These are phyloP conservation scores for Wickerhamomyces sp. DNA, from an alignment of 1,139 yeast genomes.

Conservation along the genomic window DNA sequence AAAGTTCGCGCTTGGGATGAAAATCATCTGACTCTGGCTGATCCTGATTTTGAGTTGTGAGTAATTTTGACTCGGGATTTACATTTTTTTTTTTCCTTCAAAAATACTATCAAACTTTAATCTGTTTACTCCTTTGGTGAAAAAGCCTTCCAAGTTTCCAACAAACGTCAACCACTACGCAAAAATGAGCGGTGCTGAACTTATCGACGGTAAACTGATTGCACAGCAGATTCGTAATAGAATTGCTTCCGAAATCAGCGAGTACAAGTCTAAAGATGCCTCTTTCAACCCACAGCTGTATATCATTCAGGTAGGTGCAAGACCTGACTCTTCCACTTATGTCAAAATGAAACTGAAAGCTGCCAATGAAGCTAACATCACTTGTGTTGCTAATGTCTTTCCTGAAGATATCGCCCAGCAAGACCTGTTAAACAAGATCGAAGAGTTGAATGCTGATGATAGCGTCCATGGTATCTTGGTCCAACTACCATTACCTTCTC, in stretches of 20 bases:
- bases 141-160: too few species aligned
- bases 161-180: not conserved
- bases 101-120: too few species aligned
- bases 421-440: conserved; percentile 56
- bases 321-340: conserved; percentile 92
- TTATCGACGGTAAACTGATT: conserved; percentile 68
- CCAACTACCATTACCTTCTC: conserved; percentile 86
- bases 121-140: too few species aligned
- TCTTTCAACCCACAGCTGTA: conserved; percentile 73
- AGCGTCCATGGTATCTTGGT: conserved; percentile 84
- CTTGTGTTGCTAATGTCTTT: conserved; percentile 63
- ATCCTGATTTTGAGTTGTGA: too few species aligned
- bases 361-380: conserved; percentile 77
- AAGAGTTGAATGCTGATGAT: conserved; percentile 59
- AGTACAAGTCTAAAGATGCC: conserved; percentile 49
- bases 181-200: conserved; percentile 10
- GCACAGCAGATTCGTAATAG: conserved; percentile 52
- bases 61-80: too few species aligned
- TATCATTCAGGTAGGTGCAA: conserved; percentile 84
- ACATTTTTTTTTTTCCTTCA: too few species aligned
- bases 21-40: too few species aligned
- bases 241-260: conserved; percentile 47
- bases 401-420: conserved; percentile 54
- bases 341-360: conserved; percentile 94
- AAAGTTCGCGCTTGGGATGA: too few species aligned